These are phyloP conservation scores for Auricularia auricula-judae DNA, from an alignment of 768 basidiomycete species.

Conservation along the genomic window DNA sequence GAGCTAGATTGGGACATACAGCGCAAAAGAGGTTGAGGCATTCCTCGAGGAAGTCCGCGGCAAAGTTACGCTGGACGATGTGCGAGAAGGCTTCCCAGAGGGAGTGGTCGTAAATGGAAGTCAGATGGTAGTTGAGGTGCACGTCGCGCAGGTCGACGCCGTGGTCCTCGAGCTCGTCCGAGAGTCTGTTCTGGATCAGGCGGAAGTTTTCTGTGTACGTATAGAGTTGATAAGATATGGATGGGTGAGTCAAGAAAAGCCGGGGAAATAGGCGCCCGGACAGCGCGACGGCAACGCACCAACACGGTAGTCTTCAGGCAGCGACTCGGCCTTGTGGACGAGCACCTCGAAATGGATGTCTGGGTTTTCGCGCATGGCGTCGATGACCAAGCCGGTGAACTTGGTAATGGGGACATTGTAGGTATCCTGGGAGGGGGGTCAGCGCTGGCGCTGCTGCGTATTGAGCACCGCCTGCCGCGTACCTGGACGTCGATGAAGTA, in stretches of 20 bases:
- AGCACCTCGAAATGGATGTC: constrained; percentile 80
- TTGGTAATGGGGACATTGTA: constrained; percentile 77
- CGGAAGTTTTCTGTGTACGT: constrained; percentile 66
- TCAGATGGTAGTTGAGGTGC: constrained; percentile 79
- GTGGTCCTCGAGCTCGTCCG: constrained; percentile 64
- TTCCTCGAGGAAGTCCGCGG: constrained; percentile 59
- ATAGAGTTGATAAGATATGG: constrained; percentile 1
- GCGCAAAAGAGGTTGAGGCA: constrained; percentile 78
- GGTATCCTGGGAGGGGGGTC: constrained; percentile 42
- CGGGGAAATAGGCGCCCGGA: not conserved
- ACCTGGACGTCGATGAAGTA: constrained; percentile 96
- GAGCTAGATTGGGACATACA: constrained; percentile 26
- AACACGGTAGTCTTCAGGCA: constrained; percentile 84
- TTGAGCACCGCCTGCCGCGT: constrained; percentile 15
- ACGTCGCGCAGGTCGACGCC: constrained; percentile 59
- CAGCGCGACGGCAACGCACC: constrained; percentile 35
- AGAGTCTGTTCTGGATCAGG: constrained; percentile 79
- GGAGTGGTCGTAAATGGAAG: constrained; percentile 87
- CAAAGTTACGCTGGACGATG: constrained; percentile 78
- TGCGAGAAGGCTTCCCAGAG: constrained; percentile 87
- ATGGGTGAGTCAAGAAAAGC: not conserved
- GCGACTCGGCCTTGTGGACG: constrained; percentile 88
- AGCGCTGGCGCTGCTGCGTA: not conserved
- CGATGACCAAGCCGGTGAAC: constrained; percentile 70
- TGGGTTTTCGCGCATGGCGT: constrained; percentile 66